phyloP scores from a whole-genome alignment of 2,329 filamentous ascomycete species.

The Paracorniculantispora psalliotae region DNA sequence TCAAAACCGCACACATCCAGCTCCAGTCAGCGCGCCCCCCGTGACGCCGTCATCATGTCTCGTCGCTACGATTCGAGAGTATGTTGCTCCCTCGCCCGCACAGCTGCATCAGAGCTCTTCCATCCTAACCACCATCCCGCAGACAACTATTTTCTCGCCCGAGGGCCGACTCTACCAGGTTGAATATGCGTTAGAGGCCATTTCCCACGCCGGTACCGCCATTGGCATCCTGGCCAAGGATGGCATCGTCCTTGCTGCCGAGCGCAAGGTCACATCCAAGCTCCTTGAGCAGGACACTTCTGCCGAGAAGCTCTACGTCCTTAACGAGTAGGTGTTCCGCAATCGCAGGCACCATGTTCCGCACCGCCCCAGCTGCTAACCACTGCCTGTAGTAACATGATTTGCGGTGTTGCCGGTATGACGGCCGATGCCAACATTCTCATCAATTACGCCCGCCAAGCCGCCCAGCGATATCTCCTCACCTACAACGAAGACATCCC shows the following conservation, averaged over 20 bases:
- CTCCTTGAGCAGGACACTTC: constrained; percentile 98
- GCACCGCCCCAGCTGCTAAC: not conserved
- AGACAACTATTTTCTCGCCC: constrained; percentile 99
- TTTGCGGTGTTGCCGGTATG: constrained; percentile 98
- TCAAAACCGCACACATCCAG: not conserved
- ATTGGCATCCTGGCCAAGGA: constrained; percentile 96
- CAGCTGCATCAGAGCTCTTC: constrained; percentile 7
- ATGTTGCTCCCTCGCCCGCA: constrained; percentile 35
- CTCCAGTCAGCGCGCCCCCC: not conserved
- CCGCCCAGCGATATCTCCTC: constrained; percentile 92
- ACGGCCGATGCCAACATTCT: constrained; percentile 99
- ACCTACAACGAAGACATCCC: constrained; percentile 99
- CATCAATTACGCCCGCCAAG: constrained; percentile 98
- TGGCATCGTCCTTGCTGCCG: constrained; percentile 95
- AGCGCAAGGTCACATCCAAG: constrained; percentile 99
- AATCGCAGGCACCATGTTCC: not conserved
- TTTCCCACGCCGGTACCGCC: constrained; percentile 95
- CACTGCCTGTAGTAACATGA: constrained; percentile 77
- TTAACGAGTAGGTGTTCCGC: constrained; percentile 74
- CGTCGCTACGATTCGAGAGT: constrained; percentile 97
- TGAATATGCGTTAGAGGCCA: constrained; percentile 97
- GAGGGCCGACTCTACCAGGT: constrained; percentile 98
- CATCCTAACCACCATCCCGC: constrained; percentile 15
- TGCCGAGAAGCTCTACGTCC: constrained; percentile 98
- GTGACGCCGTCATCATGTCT: constrained; percentile 60